These are phyloP conservation scores for Boletus subcaerulescens DNA, from an alignment of 768 basidiomycete species.

Conservation along the genomic window DNA sequence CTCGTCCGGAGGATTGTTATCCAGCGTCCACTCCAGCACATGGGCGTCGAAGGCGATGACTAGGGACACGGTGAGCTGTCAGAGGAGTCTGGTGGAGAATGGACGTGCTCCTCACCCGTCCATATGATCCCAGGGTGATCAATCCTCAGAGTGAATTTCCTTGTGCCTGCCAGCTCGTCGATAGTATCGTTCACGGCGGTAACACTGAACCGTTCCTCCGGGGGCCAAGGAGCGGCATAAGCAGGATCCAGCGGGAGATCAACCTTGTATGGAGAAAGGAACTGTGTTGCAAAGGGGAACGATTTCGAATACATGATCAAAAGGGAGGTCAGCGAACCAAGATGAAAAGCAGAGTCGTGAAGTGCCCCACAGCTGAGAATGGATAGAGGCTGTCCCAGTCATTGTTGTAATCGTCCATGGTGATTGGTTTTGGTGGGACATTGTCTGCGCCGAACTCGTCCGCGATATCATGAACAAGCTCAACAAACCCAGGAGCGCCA, in stretches of 20 bases:
- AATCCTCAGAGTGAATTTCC: slow-evolving; percentile 66
- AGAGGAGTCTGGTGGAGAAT: background rate
- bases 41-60: slow-evolving; percentile 92
- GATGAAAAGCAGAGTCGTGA: background rate
- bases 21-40: slow-evolving; percentile 81
- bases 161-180: slow-evolving; percentile 56
- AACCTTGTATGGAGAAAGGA: slow-evolving; percentile 82
- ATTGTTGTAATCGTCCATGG: slow-evolving; percentile 72
- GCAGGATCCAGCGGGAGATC: slow-evolving; percentile 49
- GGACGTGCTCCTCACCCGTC: slow-evolving; percentile 52
- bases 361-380: slow-evolving; percentile 59
- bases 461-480: slow-evolving; percentile 61
- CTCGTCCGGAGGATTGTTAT: slow-evolving; percentile 74
- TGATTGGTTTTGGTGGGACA: slow-evolving; percentile 41
- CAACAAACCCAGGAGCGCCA: slow-evolving; percentile 70
- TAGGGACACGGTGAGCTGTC: slow-evolving; percentile 17
- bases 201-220: slow-evolving; percentile 47
- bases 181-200: slow-evolving; percentile 54
- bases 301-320: background rate
- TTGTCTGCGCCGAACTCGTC: slow-evolving; percentile 51
- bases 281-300: slow-evolving; percentile 39
- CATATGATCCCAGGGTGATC: slow-evolving; percentile 82
- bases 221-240: slow-evolving; percentile 51
- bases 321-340: background rate
- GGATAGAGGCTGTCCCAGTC: slow-evolving; percentile 91